Evolutionary conservation across 1,139 yeast genomes (phyloP).

Genomic region (Pneumocystis wakefieldiae): DNA sequence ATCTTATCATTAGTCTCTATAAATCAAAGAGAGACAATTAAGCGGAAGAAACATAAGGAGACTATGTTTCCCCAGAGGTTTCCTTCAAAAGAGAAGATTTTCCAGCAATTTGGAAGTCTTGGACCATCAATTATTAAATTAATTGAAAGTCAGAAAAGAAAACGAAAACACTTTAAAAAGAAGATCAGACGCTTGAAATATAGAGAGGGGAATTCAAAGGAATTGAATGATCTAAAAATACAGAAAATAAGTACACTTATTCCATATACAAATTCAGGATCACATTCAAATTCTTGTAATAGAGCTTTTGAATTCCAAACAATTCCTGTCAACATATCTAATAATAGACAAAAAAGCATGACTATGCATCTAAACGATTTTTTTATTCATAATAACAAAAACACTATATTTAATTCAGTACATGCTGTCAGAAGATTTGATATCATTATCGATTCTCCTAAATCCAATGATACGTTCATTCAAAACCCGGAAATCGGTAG

Average conservation of each 20-base stretch:
- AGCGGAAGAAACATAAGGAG: neutral
- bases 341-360: neutral
- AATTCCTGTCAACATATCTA: neutral
- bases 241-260: neutral
- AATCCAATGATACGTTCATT: neutral
- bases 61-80: neutral
- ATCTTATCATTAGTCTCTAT: neutral
- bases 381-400: neutral
- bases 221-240: neutral
- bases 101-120: neutral
- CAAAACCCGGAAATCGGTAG: neutral
- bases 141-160: neutral
- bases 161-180: neutral
- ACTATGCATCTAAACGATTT: neutral
- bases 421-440: neutral
- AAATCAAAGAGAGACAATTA: neutral
- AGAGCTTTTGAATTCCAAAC: neutral
- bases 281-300: neutral
- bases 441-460: neutral
- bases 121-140: conserved; percentile 1
- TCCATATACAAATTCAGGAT: neutral
- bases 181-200: neutral
- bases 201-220: neutral
- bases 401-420: neutral
- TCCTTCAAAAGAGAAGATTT: conserved; percentile 1